Evolutionary conservation across 2,329 filamentous ascomycete genomes (phyloP).

Genomic region (Verticillium klebahnii): DNA sequence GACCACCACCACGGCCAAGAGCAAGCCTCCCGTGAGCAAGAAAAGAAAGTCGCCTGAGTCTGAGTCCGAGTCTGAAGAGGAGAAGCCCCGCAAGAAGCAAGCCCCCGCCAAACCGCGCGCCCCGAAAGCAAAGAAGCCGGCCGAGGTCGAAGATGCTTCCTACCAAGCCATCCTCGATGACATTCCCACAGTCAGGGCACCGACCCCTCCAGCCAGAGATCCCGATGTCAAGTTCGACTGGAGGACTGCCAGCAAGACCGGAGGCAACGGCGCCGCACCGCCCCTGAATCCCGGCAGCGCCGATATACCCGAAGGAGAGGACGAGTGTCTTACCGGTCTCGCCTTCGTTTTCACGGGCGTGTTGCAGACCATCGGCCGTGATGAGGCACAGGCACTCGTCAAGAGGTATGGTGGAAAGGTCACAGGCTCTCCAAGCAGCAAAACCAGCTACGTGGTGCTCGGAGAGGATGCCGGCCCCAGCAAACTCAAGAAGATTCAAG

Average conservation of each 20-base stretch:
- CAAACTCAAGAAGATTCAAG: slow-evolving; percentile 81
- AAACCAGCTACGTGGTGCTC: slow-evolving; percentile 90
- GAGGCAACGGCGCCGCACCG: slow-evolving; percentile 54
- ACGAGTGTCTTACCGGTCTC: slow-evolving; percentile 85
- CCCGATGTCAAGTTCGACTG: slow-evolving; percentile 76
- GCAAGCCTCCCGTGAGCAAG: slow-evolving; percentile 37
- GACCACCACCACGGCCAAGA: slow-evolving; percentile 21
- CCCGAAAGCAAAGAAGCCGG: slow-evolving; percentile 59
- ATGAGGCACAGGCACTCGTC: slow-evolving; percentile 79
- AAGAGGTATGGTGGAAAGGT: slow-evolving; percentile 95
- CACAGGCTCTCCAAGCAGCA: slow-evolving; percentile 78
- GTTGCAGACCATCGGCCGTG: slow-evolving; percentile 72
- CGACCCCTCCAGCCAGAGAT: slow-evolving; percentile 73
- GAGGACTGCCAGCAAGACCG: slow-evolving; percentile 54
- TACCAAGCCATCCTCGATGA: slow-evolving; percentile 84
- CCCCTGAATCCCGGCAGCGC: slow-evolving; percentile 58
- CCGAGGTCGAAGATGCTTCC: slow-evolving; percentile 61
- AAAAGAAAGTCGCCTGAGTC: slow-evolving; percentile 56
- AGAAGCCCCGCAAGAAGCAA: slow-evolving; percentile 59
- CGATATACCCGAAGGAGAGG: slow-evolving; percentile 76
- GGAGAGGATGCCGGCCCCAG: slow-evolving; percentile 89
- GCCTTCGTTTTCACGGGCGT: slow-evolving; percentile 95
- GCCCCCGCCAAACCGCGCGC: slow-evolving; percentile 55
- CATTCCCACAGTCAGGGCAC: slow-evolving; percentile 77
- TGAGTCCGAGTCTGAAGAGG: slow-evolving; percentile 52